Evolutionary conservation across 176 grass and related monocot genomes (phyloP), one percentile per base, ranked within the genome.

Genomic region (Themeda triandra): DNA sequence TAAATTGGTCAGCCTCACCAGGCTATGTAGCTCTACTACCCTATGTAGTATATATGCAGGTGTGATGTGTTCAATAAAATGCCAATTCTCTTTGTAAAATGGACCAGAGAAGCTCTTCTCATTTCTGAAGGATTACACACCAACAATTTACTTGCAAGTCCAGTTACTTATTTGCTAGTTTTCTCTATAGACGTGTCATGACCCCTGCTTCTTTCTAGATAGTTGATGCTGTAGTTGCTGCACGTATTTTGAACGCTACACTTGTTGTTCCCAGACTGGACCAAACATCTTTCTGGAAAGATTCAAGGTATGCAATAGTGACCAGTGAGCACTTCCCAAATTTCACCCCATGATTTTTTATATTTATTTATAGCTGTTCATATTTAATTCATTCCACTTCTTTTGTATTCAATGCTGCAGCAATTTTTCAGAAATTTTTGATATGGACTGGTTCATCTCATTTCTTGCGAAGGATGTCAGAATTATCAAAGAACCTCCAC

Each of bases 371-470:
- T 78, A 69, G 32, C 17, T 84, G 64, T 84, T 32, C 83, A 60
- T 64, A 10, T 75, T 75, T 36, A 75, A 68, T 64, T 75, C 9
- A 67, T 37, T 81, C 31, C 58, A 73, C 58, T 66, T 80, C 2
- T 73, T 73, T 89, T 69, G 28, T 90, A 63, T 69, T 48, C 66
- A 78, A 77, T 85, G 12, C 19, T 87, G 77, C 80, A 92, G 94
- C 49, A 89, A 92, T 90, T 97, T 97, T 80, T 80, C 89, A 21
- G 87, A 97, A 86, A 94, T 97, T 40, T 94, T 97, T 79, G 92
- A 97, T 83, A 88, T 87, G 24, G 54, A 90, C 41, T 92, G 89
- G 94, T 94, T 94, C 77, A 90, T 97, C 46, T 82, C 87, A 56
- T 90, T 75, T 48, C 89, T 97, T 4, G 42, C 83, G 7, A 97